A percentile compares a stretch with the other conserved stretches of the same genome.
These are phyloP conservation scores for Serendipita sp. DNA, from an alignment of 768 basidiomycete genomes.

Conservation along the genomic window DNA sequence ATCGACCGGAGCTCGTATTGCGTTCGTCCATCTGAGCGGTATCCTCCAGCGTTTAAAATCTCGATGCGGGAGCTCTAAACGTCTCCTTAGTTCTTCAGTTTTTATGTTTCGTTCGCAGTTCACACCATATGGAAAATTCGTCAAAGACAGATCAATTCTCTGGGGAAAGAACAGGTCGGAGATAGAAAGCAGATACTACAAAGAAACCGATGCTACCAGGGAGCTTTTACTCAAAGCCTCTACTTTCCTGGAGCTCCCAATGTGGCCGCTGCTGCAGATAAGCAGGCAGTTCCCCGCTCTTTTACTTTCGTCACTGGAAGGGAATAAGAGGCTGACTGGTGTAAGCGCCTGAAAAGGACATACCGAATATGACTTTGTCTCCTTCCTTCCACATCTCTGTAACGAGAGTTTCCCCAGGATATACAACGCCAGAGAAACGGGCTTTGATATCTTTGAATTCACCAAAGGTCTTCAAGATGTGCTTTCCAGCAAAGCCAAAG, in stretches of 20 bases:
- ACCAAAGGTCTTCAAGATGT: constrained; percentile 77
- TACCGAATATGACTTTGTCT: constrained; percentile 77
- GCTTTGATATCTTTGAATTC: constrained; percentile 87
- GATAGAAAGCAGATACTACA: not conserved
- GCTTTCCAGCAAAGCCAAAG: constrained; percentile 87
- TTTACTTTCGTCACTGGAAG: constrained; percentile 67
- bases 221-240: constrained; percentile 23
- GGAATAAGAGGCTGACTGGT: not conserved
- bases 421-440: constrained; percentile 84
- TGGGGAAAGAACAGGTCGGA: not conserved
- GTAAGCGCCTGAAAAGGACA: constrained; percentile 18
- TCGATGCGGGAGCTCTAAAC: constrained; percentile 40
- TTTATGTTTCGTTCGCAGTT: not conserved
- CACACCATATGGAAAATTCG: not conserved
- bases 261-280: constrained; percentile 73
- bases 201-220: not conserved
- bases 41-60: constrained; percentile 69
- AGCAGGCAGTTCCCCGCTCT: constrained; percentile 53
- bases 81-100: not conserved
- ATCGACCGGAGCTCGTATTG: constrained; percentile 82
- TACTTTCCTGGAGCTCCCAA: constrained; percentile 26
- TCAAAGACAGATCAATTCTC: not conserved
- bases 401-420: constrained; percentile 85
- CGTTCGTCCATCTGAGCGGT: constrained; percentile 82
- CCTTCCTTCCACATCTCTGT: constrained; percentile 99